phyloP scores from a whole-genome alignment of 2,329 filamentous ascomycete species.

The Sarocladium brachiariae region DNA sequence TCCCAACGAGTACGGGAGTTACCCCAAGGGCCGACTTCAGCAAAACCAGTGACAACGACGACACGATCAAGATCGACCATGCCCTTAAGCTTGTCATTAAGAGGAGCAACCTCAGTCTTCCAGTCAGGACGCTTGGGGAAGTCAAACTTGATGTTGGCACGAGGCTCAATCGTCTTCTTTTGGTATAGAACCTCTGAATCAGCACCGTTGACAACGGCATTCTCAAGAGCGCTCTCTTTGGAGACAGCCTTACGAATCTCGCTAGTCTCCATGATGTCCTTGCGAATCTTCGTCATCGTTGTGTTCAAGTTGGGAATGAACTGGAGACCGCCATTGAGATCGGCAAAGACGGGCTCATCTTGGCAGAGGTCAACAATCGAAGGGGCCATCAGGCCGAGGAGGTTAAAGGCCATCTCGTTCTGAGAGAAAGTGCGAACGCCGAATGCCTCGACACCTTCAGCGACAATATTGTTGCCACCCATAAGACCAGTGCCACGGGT shows the following conservation, averaged over 20 bases:
- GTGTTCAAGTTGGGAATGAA: constrained; percentile 96
- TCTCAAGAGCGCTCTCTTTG: constrained; percentile 93
- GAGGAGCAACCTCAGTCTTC: constrained; percentile 82
- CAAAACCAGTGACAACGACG: constrained; percentile 93
- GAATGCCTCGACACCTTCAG: constrained; percentile 92
- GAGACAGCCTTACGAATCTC: constrained; percentile 89
- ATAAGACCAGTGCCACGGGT: constrained; percentile 97
- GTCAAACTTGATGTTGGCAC: constrained; percentile 96
- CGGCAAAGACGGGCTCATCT: constrained; percentile 89
- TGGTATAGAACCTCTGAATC: constrained; percentile 89
- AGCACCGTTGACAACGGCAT: constrained; percentile 94
- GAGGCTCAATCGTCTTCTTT: constrained; percentile 86
- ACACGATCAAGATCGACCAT: constrained; percentile 99
- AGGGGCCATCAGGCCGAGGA: constrained; percentile 92
- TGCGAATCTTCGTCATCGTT: constrained; percentile 86
- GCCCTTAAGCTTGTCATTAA: constrained; percentile 82
- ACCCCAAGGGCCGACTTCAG: constrained; percentile 95
- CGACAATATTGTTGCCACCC: constrained; percentile 95
- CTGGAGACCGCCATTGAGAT: constrained; percentile 94
- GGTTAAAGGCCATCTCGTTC: constrained; percentile 99
- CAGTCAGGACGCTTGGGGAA: constrained; percentile 89
- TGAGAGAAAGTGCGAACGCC: constrained; percentile 98
- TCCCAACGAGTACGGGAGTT: constrained; percentile 98
- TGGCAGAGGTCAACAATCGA: constrained; percentile 94
- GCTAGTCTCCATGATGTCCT: constrained; percentile 90